Conservation (phyloP, 257 asterid genomes). For the Anisodus tanguticus region DNA sequence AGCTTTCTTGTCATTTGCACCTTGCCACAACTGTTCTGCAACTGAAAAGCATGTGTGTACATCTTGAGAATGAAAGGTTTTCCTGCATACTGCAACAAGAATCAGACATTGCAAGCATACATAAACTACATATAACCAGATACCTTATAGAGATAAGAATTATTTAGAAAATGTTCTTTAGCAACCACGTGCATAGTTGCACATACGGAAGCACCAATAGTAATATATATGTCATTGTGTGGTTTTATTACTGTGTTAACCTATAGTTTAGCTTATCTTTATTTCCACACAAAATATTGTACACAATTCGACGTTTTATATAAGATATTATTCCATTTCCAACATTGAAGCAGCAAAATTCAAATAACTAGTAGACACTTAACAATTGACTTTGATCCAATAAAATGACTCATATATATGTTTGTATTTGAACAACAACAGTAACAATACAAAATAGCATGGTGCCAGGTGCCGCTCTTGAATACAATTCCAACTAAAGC, state of each 20-base stretch:
- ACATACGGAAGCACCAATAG: not conserved
- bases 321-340: not conserved
- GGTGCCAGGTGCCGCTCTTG: not conserved
- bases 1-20: slow-evolving; percentile 67
- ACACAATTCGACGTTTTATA: not conserved
- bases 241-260: not conserved
- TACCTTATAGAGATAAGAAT: not conserved
- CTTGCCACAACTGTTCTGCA: slow-evolving; percentile 74
- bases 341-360: slow-evolving; percentile 4
- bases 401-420: not conserved
- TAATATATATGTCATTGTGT: slow-evolving; percentile 1
- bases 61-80: slow-evolving; percentile 63
- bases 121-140: slow-evolving; percentile 1
- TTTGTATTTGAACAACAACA: not conserved
- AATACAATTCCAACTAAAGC: slow-evolving; percentile 9
- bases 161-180: not conserved
- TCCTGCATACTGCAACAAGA: slow-evolving; percentile 68
- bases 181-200: not conserved
- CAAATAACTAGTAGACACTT: not conserved
- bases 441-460: slow-evolving; percentile 2
- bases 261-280: not conserved
- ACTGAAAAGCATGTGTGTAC: slow-evolving; percentile 55
- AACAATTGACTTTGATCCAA: not conserved
- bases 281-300: not conserved
- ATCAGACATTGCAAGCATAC: not conserved